A percentile compares a stretch with the other conserved stretches of the same genome.
Evolutionary conservation across 495 filamentous ascomycete genomes (phyloP).

Genomic region (Monascus purpureus): DNA sequence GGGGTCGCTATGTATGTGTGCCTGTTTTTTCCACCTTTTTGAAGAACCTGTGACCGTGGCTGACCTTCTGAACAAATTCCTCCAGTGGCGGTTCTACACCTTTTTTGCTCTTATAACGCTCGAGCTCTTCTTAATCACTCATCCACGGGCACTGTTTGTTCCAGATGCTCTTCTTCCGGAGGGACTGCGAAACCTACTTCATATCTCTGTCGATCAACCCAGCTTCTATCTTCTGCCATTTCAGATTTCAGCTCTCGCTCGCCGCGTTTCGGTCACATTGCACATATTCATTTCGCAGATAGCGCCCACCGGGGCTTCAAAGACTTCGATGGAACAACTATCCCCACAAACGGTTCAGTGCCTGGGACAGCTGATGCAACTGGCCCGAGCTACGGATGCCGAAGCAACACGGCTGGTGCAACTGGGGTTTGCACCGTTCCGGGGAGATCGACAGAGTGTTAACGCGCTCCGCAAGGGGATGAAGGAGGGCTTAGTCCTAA

Average conservation of each 20-base stretch:
- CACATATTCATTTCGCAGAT: conserved; percentile 89
- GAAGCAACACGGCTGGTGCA: conserved; percentile 59
- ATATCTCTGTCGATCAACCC: conserved; percentile 41
- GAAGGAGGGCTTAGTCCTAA: conserved; percentile 65
- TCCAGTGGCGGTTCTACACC: conserved; percentile 73
- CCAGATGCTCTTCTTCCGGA: conserved; percentile 18
- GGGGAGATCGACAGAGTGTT: conserved; percentile 48
- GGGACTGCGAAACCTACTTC: conserved; percentile 39
- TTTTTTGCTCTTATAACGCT: conserved; percentile 54
- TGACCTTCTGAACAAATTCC: neutral
- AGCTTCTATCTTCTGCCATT: conserved; percentile 67
- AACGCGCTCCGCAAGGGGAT: conserved; percentile 47
- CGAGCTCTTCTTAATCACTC: conserved; percentile 60
- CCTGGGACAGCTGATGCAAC: conserved; percentile 26
- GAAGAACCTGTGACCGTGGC: neutral
- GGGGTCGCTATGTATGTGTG: conserved; percentile 50
- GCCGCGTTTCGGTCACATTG: conserved; percentile 62
- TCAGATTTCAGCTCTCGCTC: conserved; percentile 64
- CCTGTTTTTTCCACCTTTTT: neutral
- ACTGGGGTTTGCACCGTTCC: conserved; percentile 73
- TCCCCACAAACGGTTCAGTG: conserved; percentile 24
- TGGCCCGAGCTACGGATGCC: conserved; percentile 41
- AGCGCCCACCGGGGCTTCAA: conserved; percentile 20
- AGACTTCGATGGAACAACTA: conserved; percentile 9
- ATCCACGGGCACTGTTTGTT: conserved; percentile 34